Base-by-base conservation (phyloP, 192 early-diverging fungal species). In the Linnemannia exigua region DNA sequence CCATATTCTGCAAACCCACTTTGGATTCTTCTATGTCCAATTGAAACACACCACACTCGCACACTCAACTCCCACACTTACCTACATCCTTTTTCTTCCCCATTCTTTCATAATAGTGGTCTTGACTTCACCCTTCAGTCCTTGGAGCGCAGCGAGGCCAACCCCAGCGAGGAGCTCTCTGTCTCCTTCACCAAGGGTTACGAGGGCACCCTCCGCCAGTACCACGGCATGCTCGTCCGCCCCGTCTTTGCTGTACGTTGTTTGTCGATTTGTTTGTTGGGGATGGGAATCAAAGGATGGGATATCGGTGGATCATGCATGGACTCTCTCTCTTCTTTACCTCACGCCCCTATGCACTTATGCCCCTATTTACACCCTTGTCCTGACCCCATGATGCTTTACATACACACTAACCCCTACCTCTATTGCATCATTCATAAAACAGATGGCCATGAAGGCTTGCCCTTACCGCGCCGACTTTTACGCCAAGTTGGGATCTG, bases 381-480 rank as follows among this genome's bases (percentile, higher is more conserved):
- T 25, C 58, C 28, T 63, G 58, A 31, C 12, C 58, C 28, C 58
- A 63, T 63, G 58, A 63, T 63, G 12, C 8, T 16, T 11, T 9
- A 11, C 58, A 63, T 12, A 63, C 19, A 61, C 41, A 8, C 33
- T 20, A 1, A 12, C 38, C 31, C 66, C 33, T 79, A 16, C 70
- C 25, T 33, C 25, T 31, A 31, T 11, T 14, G 9, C 25, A 15
- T 31, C 52, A 14, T 15, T 81, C 33, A 74, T 31, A 31, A 36
- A 51, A 74, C 76, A 95, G 94, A 74, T 96, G 58, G 96, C 95
- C 12, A 98, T 99, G 97, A 93, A 93, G 82, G 96, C 96, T 16
- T 98, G 97, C 88, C 98, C 98, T 31, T 92, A 93, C 79, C 96
- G 97, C 70, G 92, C 91, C 51, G 94, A 95, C 76, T 98, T 99